Base-by-base conservation (phyloP, 139 green algal genomes). In the Chlamydomonas asymmetrica region DNA sequence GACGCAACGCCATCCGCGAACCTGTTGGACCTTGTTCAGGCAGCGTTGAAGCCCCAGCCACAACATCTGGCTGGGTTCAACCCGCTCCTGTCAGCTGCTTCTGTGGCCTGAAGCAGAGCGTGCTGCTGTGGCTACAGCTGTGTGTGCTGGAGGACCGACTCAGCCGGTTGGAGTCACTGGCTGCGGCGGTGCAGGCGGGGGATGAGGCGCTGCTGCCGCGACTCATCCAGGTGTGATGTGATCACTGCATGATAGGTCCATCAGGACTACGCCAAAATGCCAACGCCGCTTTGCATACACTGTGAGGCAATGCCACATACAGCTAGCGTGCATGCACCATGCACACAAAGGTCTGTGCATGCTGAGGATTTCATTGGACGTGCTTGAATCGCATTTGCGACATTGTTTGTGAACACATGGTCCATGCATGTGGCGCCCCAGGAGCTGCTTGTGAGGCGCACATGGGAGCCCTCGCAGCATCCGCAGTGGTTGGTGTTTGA, bases 121-220 rank as follows among this genome's bases (percentile, higher is more conserved):
- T 74, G 31, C 65, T 81, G 63, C 10, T 75, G 40, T 90, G 87
- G 84, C 78, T 88, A 78, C 76, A 88, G 80, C 77, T 90, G 74
- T 92, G 84, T 63, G 84, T 91, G 66, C 80, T 91, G 41, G 84
- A 90, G 80, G 87, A 91, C 71, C 64, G 73, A 56, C 67, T 92
- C 65, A 13, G 39, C 27, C 63, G 82, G 49, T 45, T 88, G 75
- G n/a, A 37, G 69, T 16, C 25, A 34, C 78, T 83, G 67, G 29
- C 34, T 49, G 4, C 34, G n/a, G 78, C 71, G 9, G 71, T 71
- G 4, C 22, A 52, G 2, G 63, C 49, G 32, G 45, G 71, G 32
- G n/a, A n/a, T n/a, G n/a, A n/a, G n/a, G n/a, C n/a, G n/a, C n/a
- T n/a, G n/a, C n/a, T n/a, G n/a, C n/a, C n/a, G n/a, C n/a, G n/a